Base-by-base conservation (phyloP, 805 yeast species). In the Candida pseudofarinosa region DNA sequence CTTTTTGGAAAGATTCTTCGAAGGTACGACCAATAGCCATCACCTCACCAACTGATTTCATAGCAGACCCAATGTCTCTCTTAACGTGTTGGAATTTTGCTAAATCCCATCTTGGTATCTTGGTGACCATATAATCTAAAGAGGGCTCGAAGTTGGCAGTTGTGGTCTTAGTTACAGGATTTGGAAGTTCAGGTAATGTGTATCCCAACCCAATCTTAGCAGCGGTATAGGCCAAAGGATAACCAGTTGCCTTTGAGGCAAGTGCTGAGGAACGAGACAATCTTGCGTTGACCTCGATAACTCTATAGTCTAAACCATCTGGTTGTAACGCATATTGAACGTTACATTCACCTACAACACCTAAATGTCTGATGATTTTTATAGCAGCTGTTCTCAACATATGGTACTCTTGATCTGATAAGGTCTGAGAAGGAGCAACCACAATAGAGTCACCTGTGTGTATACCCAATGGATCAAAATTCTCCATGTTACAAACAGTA, bases 381-480 rank as follows among this genome's bases (percentile, higher is more conserved):
- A 93, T 88, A 44, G 99, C 99, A 43, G 99, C 96, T 38, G 95
- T 76, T 74, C 99, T 84, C 58, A 91, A 81, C 99, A 91, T 93
- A 71, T 91, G 96, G 71, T 88, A 91, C 63, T 91, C 99, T 65
- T 90, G 96, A 67, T 91, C 99, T 32, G 96, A 85, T 57, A 91
- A 73, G 33, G 99, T 91, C 71, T 91, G 99, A 35, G 97, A 89
- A 39, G 99, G 99, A 42, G 99, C 99, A 60, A 93, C 97, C 39
- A 91, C 99, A 57, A 91, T 93, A 34, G 99, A 93, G 67, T 91
- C 99, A 73, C 99, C 99, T 43, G 99, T 91, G 71, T 91, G 99
- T 58, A 91, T 85, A 55, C 99, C 99, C 55, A 91, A 79, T 35
- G 99, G 99, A 69, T 91, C 99, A 56, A 91, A 91, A 74, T 91